phyloP scores from a whole-genome alignment of 805 yeast genomes.

The Kodamaea restingae region DNA sequence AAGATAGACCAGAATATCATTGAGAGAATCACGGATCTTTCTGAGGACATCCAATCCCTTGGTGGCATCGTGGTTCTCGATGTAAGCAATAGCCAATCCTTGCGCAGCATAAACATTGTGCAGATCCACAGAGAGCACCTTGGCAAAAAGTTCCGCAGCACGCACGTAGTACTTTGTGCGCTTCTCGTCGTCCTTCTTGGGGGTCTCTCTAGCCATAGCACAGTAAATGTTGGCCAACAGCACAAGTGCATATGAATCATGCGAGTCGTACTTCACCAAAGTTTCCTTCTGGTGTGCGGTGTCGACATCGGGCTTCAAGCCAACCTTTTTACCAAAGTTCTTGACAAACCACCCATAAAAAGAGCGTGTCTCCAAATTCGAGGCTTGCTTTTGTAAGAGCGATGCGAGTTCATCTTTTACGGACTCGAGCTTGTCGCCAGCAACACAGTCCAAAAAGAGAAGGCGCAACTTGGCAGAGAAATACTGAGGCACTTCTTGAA shows the following conservation, averaged over 20 bases:
- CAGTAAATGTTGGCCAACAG: conserved; percentile 88
- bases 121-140: conserved; percentile 80
- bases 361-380: conserved; percentile 79
- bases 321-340: conserved; percentile 50
- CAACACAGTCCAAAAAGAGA: conserved; percentile 55
- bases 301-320: conserved; percentile 54
- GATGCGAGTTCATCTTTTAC: conserved; percentile 52
- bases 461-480: conserved; percentile 71
- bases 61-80: conserved; percentile 72
- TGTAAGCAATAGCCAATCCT: conserved; percentile 90
- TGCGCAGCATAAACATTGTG: conserved; percentile 94
- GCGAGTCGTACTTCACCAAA: conserved; percentile 74
- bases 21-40: conserved; percentile 84
- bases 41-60: conserved; percentile 83
- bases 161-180: conserved; percentile 72
- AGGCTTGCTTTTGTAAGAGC: conserved; percentile 50
- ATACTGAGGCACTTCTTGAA: conserved; percentile 62
- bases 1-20: conserved; percentile 76
- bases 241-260: conserved; percentile 83
- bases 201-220: conserved; percentile 72
- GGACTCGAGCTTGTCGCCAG: conserved; percentile 39
- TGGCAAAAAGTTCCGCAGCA: conserved; percentile 89
- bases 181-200: conserved; percentile 48
- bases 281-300: conserved; percentile 82
- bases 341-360: conserved; percentile 87